Conservation (phyloP, 2,329 filamentous ascomycete species). For the Coleophoma cylindrospora region DNA sequence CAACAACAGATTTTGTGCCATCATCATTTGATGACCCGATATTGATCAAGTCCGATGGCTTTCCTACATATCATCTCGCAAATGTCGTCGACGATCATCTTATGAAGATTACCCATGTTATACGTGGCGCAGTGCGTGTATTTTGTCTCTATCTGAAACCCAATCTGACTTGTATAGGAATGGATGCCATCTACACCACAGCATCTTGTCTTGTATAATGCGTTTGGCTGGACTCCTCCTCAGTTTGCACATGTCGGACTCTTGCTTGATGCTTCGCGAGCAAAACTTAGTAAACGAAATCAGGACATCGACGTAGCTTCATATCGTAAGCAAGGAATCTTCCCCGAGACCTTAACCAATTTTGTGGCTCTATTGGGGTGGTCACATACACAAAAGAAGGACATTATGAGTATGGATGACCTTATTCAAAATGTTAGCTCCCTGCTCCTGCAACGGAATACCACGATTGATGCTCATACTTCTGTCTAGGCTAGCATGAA, state of each 20-base stretch:
- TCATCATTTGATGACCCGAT: conserved; percentile 73
- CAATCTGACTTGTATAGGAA: conserved; percentile 47
- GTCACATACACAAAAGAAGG: conserved; percentile 63
- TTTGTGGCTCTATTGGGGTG: conserved; percentile 84
- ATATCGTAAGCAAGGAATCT: conserved; percentile 51
- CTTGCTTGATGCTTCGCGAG: conserved; percentile 61
- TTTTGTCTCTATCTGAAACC: too few relatives aligned
- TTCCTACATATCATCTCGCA: conserved; percentile 93
- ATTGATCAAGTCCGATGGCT: conserved; percentile 84
- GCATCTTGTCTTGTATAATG: conserved; percentile 68
- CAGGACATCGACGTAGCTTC: conserved; percentile 54
- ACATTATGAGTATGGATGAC: conserved; percentile 66
- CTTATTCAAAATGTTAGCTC: conserved; percentile 61
- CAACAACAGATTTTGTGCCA: conserved; percentile 22
- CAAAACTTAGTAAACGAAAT: conserved; percentile 85
- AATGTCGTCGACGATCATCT: conserved; percentile 95
- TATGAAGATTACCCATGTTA: conserved; percentile 95
- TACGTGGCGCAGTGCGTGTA: conserved; percentile 68
- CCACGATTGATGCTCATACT: background rate
- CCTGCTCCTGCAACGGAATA: background rate
- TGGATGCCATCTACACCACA: conserved; percentile 94
- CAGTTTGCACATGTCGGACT: conserved; percentile 78
- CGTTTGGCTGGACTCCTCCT: conserved; percentile 69
- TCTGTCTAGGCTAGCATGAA: conserved; percentile 66
- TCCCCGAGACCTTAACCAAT: conserved; percentile 65